Evolutionary conservation across 495 filamentous ascomycete species (phyloP), one percentile per base, ranked within the genome.

Genomic region (Podospora pseudoanserina): DNA sequence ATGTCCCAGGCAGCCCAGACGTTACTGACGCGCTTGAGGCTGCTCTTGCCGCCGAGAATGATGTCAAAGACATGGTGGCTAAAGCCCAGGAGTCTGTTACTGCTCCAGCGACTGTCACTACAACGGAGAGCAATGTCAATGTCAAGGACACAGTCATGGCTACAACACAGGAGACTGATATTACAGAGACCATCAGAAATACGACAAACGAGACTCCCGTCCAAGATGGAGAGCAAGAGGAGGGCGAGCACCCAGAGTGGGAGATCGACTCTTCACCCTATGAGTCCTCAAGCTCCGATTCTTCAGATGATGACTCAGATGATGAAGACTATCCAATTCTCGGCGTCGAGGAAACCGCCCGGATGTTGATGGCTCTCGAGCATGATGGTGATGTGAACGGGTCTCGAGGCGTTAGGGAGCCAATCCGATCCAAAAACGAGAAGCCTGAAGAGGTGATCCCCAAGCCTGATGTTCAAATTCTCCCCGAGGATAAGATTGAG

Each of bases 401-500:
- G 71, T 13, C 26, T 73, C 87, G 79, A 73, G 84, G 80, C 63
- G 79, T 64, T 68, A 79, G 72, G 32, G 82, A 80, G 3, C 81
- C 83, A 16, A 77, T 92, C 56, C 84, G 88, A 70, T 92, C 91
- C 2, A 84, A 91, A 70, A 91, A 96, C 72, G 92, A 97, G 75
- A 67, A 89, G 4, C 78, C 82, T 2, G 90, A 93, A 53, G 86
- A 89, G 28, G 79, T 86, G 13, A 80, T 90, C 13, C 88, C 89
- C 2, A 90, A 91, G 67, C 94, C 95, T 0, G 85, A 92, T 63
- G 80, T 97, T 44, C 80, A 75, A 9, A 83, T 98, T 44, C 93
- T 88, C 0, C 82, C 86, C 2, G 88, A 93, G 15, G 94, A 90
- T 87, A 85, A 86, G 63, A 88, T 97, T 60, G 85, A 86, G 30